Percentiles rank a stretch among this genome's conserved stretches.
Evolutionary conservation across 306 rosid species (phyloP).

Genomic region (Macrotyloma uniflorum): DNA sequence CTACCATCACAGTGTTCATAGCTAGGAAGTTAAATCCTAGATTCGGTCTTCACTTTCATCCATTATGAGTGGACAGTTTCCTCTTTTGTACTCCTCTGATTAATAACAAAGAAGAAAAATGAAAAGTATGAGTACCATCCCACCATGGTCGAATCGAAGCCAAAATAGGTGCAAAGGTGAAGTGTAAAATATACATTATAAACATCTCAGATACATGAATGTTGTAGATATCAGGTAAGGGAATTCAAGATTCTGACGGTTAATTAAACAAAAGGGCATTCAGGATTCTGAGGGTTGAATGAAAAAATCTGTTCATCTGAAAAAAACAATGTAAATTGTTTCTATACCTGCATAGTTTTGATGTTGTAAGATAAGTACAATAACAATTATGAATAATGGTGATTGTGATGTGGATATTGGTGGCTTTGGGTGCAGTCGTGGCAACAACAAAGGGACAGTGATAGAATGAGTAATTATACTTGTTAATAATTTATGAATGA

Average conservation of each 20-base stretch:
- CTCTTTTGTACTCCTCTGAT: background rate
- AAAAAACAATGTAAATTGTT: background rate
- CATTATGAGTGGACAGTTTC: background rate
- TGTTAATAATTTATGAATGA: too few species aligned
- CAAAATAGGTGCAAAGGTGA: background rate
- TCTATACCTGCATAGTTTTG: background rate
- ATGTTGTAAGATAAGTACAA: background rate
- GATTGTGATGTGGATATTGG: too few species aligned
- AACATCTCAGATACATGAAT: background rate
- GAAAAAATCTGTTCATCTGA: background rate
- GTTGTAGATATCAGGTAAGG: background rate
- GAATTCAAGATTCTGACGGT: background rate
- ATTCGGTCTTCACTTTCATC: constrained; percentile 5
- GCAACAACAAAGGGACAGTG: too few species aligned
- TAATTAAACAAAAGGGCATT: background rate
- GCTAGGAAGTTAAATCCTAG: constrained; percentile 4
- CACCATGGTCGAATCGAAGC: background rate
- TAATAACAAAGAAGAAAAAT: background rate
- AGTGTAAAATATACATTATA: background rate
- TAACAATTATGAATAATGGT: background rate
- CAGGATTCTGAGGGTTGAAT: background rate
- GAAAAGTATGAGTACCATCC: background rate
- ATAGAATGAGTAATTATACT: too few species aligned
- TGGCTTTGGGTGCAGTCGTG: too few species aligned
- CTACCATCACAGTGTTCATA: background rate